Percentiles rank a stretch among this genome's conserved stretches.
Conservation (phyloP, 1,284 basidiomycete genomes). For the Fomitopsis pinicola region DNA sequence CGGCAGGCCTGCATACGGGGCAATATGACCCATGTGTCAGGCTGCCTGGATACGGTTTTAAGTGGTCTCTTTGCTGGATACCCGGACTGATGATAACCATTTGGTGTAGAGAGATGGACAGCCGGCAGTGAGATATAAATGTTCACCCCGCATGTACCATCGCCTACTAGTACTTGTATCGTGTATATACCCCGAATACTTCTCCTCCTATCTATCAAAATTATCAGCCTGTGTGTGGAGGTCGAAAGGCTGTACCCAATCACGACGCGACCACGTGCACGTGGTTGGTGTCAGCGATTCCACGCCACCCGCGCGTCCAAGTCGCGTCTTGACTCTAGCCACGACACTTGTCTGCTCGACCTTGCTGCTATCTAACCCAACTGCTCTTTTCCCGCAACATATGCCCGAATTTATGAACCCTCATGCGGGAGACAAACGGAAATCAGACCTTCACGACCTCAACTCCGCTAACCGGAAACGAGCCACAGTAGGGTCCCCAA, state of each 20-base stretch:
- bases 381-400: not conserved
- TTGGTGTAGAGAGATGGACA: not conserved
- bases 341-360: not conserved
- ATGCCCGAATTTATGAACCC: constrained; percentile 25
- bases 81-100: not conserved
- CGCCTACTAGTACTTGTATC: not conserved
- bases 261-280: not conserved
- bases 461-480: constrained; percentile 31
- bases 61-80: not conserved
- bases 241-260: not conserved
- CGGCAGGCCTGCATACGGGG: constrained; percentile 65
- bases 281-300: not conserved
- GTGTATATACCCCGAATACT: not conserved
- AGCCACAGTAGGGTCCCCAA: constrained; percentile 22
- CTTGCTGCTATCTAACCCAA: not conserved
- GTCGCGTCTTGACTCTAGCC: not conserved
- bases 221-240: not conserved
- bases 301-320: constrained; percentile 1
- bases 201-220: not conserved
- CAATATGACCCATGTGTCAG: constrained; percentile 22
- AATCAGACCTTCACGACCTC: constrained; percentile 21
- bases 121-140: not conserved
- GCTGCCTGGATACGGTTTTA: not conserved
- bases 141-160: not conserved
- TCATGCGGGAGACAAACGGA: constrained; percentile 24